phyloP scores from a whole-genome alignment of 1,284 basidiomycete genomes.

The Neolentinus lepideus region DNA sequence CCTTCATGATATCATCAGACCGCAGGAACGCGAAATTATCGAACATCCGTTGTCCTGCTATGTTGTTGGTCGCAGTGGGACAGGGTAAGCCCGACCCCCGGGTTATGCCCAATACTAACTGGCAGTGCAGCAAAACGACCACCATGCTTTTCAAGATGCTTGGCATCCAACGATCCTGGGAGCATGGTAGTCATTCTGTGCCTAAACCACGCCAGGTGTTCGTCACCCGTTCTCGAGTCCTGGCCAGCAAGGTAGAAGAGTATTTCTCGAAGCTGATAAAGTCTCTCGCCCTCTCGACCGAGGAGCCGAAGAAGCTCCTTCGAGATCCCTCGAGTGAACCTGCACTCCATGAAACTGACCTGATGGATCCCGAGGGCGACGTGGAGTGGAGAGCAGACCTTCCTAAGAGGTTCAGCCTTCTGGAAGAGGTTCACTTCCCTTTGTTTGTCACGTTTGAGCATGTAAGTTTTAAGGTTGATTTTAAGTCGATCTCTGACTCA shows the following conservation, averaged over 20 bases:
- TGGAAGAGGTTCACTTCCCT: constrained; percentile 60
- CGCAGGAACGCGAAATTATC: constrained; percentile 53
- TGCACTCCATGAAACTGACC: constrained; percentile 14
- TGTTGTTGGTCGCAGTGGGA: constrained; percentile 67
- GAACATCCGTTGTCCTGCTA: constrained; percentile 56
- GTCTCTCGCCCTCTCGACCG: constrained; percentile 34
- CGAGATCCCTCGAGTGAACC: constrained; percentile 10
- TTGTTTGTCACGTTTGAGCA: constrained; percentile 63
- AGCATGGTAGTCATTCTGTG: constrained; percentile 22
- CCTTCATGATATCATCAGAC: constrained; percentile 24
- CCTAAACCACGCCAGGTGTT: constrained; percentile 58
- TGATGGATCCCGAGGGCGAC: constrained; percentile 45
- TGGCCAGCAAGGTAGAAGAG: constrained; percentile 60
- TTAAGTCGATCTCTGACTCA: neutral
- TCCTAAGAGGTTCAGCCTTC: constrained; percentile 48
- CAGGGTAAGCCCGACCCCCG: constrained; percentile 38
- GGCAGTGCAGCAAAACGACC: constrained; percentile 56
- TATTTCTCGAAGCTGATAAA: constrained; percentile 50
- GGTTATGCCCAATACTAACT: neutral
- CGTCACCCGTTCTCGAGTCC: constrained; percentile 60
- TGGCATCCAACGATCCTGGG: constrained; percentile 48
- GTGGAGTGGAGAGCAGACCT: constrained; percentile 35
- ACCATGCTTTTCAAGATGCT: constrained; percentile 73
- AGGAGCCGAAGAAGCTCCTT: constrained; percentile 30
- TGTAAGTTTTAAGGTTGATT: constrained; percentile 25